Percentiles rank a stretch among this genome's conserved stretches.
phyloP scores from a whole-genome alignment of 176 grass and related monocot genomes.

The Dendrocalamus sinicus region DNA sequence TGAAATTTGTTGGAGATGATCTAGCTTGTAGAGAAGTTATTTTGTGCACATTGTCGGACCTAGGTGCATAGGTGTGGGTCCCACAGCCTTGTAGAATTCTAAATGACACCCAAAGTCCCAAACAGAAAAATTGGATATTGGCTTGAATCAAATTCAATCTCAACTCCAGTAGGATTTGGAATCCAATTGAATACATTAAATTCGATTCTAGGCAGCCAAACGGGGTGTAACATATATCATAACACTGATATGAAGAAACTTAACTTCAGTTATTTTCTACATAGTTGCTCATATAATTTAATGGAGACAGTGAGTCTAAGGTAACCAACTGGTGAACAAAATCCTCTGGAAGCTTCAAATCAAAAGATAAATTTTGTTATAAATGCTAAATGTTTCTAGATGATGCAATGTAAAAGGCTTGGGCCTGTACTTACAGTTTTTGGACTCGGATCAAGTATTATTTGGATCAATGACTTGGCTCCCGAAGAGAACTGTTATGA shows the following conservation, averaged over 20 bases:
- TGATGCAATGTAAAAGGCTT: constrained; percentile 12
- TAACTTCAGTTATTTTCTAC: constrained; percentile 9
- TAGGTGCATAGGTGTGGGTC: no score
- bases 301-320: neutral
- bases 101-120: no score
- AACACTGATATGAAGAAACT: constrained; percentile 11
- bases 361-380: neutral
- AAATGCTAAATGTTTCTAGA: constrained; percentile 43
- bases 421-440: constrained; percentile 67
- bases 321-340: constrained; percentile 14
- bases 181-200: no score
- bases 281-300: neutral
- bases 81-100: no score
- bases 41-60: no score
- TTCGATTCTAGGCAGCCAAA: no score
- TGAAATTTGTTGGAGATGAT: no score
- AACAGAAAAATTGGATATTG: no score
- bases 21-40: no score
- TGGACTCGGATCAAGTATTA: constrained; percentile 90
- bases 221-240: neutral
- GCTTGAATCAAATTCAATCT: no score
- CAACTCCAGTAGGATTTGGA: no score
- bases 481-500: constrained; percentile 55
- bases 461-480: constrained; percentile 67
- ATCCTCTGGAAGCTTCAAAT: constrained; percentile 23